Base-by-base conservation (phyloP, 73 alveolate genomes). In the Diophrys sp. region DNA sequence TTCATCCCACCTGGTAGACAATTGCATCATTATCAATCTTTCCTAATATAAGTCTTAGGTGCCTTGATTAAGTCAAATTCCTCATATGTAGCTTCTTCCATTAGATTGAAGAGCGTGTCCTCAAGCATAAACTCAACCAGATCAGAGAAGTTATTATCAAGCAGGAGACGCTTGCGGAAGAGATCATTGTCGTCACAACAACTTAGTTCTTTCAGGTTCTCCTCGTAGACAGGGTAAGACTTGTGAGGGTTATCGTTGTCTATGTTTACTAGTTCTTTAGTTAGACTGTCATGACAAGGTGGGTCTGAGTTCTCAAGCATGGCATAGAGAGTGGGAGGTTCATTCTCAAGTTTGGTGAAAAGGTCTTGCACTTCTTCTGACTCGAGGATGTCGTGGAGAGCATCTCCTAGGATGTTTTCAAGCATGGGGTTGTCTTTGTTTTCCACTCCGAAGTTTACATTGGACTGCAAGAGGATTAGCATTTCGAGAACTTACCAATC, bases 71-170 rank as follows among this genome's bases (percentile, higher is more conserved):
- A 77, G 83, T 97, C 99, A 76, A 94, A 91, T 82, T 97, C 99
- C 33, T 95, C 98, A 82, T 96, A 96, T 8, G 97, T 96, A 27
- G 99, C 96, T 85, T 97, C 98, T 67, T 94, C 90, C 85, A 97
- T 94, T 18, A 96, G 75, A 80, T 97, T 97, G 89, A 89, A 97
- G 73, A 94, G 74, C 44, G 99, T 96, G 82, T 96, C 97, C 89
- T 97, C 99, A 91, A 97, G 93, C 88, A 97, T 96, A 29, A 85
- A 87, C 82, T 96, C 98, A 56, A 96, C 78, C 56, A 97, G 68
- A 32, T 89, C 97, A 0, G 80, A 76, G 81, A 92, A 92, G 53
- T 89, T 91, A 27, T 91, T 89, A 23, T 84, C 94, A 32, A 94
- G 75, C 85, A 87, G 91, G 74, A 91, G 44, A 31, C 94, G 68